Percentiles rank a stretch among this genome's conserved stretches.
These are phyloP conservation scores for Prototheca stagnorum DNA, from an alignment of 163 green algal genomes.

Conservation along the genomic window DNA sequence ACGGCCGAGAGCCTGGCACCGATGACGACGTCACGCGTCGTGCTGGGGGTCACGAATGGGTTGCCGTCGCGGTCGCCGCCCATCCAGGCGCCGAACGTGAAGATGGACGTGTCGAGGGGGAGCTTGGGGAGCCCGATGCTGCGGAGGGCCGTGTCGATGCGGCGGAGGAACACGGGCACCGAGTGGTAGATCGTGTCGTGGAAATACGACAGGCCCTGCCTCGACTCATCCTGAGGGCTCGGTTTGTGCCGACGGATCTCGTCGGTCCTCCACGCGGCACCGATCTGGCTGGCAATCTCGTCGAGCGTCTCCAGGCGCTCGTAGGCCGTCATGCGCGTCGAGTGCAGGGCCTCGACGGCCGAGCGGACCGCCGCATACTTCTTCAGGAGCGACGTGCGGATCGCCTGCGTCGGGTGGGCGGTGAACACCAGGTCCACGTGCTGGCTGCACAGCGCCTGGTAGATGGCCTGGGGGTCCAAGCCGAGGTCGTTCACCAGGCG, in stretches of 20 bases:
- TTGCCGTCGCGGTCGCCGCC: slow-evolving; percentile 93
- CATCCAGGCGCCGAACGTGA: slow-evolving; percentile 69
- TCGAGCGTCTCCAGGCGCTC: slow-evolving; percentile 66
- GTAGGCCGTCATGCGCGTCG: slow-evolving; percentile 55
- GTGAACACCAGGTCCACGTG: slow-evolving; percentile 75
- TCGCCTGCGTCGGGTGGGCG: slow-evolving; percentile 87
- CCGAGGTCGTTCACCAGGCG: slow-evolving; percentile 36
- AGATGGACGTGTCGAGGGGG: slow-evolving; percentile 59
- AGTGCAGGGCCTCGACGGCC: slow-evolving; percentile 64
- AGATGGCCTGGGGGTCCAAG: slow-evolving; percentile 41
- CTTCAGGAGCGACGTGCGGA: slow-evolving; percentile 65
- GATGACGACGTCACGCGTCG: slow-evolving; percentile 81
- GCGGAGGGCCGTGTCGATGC: slow-evolving; percentile 78
- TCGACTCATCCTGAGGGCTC: slow-evolving; percentile 79
- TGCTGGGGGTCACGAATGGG: slow-evolving; percentile 75
- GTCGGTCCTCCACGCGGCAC: slow-evolving; percentile 85
- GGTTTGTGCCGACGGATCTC: slow-evolving; percentile 85
- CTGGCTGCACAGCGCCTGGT: slow-evolving; percentile 61
- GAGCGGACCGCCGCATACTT: slow-evolving; percentile 62
- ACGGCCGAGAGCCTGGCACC: slow-evolving; percentile 46
- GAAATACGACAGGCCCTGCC: slow-evolving; percentile 75
- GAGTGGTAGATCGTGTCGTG: slow-evolving; percentile 70
- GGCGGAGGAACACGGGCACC: slow-evolving; percentile 79
- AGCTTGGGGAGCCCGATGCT: slow-evolving; percentile 70
- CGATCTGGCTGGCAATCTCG: slow-evolving; percentile 51